Evolutionary conservation across 306 rosid species (phyloP).

Genomic region (Hippophae rhamnoides): DNA sequence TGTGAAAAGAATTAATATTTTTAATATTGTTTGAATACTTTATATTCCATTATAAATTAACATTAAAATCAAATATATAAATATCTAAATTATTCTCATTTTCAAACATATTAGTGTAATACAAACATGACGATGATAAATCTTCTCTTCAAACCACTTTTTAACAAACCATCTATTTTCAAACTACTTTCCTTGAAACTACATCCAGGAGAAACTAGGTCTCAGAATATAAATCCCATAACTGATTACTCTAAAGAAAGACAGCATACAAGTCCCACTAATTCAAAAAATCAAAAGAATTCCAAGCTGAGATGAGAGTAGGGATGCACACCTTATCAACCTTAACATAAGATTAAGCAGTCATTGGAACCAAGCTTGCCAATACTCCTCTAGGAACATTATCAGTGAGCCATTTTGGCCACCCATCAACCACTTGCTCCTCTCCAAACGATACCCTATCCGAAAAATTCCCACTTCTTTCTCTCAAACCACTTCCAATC

Average conservation of each 20-base stretch:
- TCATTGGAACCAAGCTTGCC: constrained; percentile 55
- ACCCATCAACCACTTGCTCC: constrained; percentile 29
- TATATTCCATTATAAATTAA: too few relatives aligned
- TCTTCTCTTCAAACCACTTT: too few relatives aligned
- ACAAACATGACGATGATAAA: too few relatives aligned
- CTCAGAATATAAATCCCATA: too few relatives aligned
- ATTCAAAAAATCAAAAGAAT: not conserved
- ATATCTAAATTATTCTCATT: too few relatives aligned
- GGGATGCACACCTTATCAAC: constrained; percentile 48
- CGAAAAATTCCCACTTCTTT: constrained; percentile 20
- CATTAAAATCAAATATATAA: too few relatives aligned
- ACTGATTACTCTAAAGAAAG: not conserved
- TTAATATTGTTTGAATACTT: too few relatives aligned
- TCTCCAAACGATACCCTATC: constrained; percentile 26
- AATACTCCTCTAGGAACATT: constrained; percentile 41
- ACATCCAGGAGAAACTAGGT: too few relatives aligned
- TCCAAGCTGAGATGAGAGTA: not conserved
- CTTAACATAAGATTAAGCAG: constrained; percentile 69
- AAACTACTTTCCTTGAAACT: too few relatives aligned
- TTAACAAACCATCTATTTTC: too few relatives aligned
- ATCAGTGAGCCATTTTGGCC: constrained; percentile 49
- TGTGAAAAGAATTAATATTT: too few relatives aligned
- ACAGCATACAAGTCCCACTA: not conserved
- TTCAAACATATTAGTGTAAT: too few relatives aligned
- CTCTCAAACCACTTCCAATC: constrained; percentile 11